Conservation (phyloP, 139 green algal genomes). For the Closterium sp. region DNA sequence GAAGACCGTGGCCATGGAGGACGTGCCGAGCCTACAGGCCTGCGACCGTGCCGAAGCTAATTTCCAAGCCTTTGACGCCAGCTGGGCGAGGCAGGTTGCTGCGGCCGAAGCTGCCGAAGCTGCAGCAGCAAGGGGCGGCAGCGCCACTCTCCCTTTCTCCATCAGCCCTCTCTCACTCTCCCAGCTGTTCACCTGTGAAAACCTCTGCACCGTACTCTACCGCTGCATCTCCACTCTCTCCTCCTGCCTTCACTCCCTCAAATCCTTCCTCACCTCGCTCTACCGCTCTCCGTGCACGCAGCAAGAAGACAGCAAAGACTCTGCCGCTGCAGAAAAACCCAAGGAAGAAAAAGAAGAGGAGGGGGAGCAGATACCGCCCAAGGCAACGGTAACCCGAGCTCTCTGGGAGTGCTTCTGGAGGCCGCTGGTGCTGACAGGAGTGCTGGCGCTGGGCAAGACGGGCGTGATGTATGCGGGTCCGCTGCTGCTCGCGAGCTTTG, state of each 20-base stretch:
- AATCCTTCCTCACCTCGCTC: neutral
- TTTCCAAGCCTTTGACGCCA: neutral
- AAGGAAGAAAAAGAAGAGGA: neutral
- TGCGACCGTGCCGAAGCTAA: neutral
- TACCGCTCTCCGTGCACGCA: neutral
- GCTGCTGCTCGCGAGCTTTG: constrained; percentile 27
- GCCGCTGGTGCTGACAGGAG: neutral
- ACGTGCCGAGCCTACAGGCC: neutral
- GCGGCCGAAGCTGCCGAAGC: neutral
- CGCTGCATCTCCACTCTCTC: neutral
- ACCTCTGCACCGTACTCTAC: neutral
- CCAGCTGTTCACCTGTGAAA: neutral
- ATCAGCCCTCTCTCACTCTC: neutral
- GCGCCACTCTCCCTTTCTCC: neutral
- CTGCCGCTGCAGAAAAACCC: neutral
- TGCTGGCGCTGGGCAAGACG: neutral
- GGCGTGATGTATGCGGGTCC: constrained; percentile 17
- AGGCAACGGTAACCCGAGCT: neutral
- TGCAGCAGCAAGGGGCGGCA: neutral
- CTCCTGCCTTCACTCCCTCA: neutral
- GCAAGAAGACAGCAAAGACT: neutral
- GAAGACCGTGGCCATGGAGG: neutral
- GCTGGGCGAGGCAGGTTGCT: neutral
- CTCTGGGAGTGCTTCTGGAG: neutral
- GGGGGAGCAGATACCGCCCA: neutral